phyloP scores from a whole-genome alignment of 306 rosid species.

The Corylus heterophylla region DNA sequence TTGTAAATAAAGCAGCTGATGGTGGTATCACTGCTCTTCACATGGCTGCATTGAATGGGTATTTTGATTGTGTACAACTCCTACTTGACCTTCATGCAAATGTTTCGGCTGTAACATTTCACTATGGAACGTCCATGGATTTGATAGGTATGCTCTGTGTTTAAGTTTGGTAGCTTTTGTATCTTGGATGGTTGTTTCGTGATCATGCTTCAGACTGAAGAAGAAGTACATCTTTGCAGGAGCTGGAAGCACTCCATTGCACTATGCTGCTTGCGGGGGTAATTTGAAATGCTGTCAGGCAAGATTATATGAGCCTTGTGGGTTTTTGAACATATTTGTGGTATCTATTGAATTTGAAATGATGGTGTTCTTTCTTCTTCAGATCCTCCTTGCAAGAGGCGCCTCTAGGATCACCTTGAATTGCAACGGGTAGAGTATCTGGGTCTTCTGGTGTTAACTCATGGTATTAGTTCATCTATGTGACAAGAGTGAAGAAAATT shows the following conservation, averaged over 20 bases:
- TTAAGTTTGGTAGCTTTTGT: constrained; percentile 1
- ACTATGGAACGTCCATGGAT: constrained; percentile 93
- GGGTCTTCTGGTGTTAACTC: constrained; percentile 4
- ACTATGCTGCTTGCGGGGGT: constrained; percentile 99
- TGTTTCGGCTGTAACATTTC: constrained; percentile 69
- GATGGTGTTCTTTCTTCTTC: constrained; percentile 31
- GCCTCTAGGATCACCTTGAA: constrained; percentile 72
- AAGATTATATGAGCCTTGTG: constrained; percentile 36
- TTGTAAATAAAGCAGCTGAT: constrained; percentile 92
- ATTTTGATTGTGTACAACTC: constrained; percentile 86
- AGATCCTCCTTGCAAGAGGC: constrained; percentile 91
- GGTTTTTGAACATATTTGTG: constrained; percentile 11
- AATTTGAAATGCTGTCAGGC: constrained; percentile 95
- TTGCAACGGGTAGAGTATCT: constrained; percentile 80
- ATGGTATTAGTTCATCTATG: constrained; percentile 12
- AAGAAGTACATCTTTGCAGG: constrained; percentile 43
- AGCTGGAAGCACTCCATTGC: constrained; percentile 97
- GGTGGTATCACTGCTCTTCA: constrained; percentile 95
- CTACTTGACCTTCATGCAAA: constrained; percentile 83
- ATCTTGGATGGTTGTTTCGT: constrained; percentile 23
- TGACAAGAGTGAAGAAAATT: constrained; percentile 18
- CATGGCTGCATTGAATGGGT: constrained; percentile 91
- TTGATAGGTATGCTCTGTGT: constrained; percentile 64
- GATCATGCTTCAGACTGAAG: constrained; percentile 21
- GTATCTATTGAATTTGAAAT: constrained; percentile 23